phyloP scores from a whole-genome alignment of 2,329 filamentous ascomycete species.

The Chaetomiaceae sp. region DNA sequence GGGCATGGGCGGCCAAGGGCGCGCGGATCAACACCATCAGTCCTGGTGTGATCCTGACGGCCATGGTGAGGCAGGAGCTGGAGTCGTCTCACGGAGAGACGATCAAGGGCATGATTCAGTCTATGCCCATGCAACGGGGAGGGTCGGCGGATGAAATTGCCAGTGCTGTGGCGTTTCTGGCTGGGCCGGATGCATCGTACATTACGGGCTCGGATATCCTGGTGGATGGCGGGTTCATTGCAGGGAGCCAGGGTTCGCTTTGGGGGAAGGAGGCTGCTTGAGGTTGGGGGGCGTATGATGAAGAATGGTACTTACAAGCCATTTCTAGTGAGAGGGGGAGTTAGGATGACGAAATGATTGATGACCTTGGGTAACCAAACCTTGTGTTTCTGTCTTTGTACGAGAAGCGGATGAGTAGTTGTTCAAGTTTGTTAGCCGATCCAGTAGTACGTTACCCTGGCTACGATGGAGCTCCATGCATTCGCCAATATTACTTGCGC shows the following conservation, averaged over 20 bases:
- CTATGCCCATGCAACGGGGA: constrained; percentile 11
- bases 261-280: not conserved
- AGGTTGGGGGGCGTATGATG: no score
- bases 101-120: not conserved
- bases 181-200: constrained; percentile 18
- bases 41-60: constrained; percentile 19
- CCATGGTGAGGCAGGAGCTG: constrained; percentile 14
- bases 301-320: no score
- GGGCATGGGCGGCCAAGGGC: constrained; percentile 13
- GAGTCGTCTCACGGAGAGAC: not conserved
- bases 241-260: constrained; percentile 1
- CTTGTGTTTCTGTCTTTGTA: no score
- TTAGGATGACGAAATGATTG: no score
- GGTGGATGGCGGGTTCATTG: constrained; percentile 20
- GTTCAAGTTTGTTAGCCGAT: no score
- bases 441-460: no score
- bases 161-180: constrained; percentile 17
- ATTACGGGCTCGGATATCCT: constrained; percentile 19
- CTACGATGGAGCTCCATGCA: no score
- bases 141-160: constrained; percentile 21
- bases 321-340: no score
- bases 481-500: no score
- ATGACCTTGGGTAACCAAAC: no score
- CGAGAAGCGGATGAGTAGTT: no score
- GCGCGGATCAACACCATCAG: constrained; percentile 21